phyloP scores from a whole-genome alignment of 805 yeast species.

The Starmerella geochares region DNA sequence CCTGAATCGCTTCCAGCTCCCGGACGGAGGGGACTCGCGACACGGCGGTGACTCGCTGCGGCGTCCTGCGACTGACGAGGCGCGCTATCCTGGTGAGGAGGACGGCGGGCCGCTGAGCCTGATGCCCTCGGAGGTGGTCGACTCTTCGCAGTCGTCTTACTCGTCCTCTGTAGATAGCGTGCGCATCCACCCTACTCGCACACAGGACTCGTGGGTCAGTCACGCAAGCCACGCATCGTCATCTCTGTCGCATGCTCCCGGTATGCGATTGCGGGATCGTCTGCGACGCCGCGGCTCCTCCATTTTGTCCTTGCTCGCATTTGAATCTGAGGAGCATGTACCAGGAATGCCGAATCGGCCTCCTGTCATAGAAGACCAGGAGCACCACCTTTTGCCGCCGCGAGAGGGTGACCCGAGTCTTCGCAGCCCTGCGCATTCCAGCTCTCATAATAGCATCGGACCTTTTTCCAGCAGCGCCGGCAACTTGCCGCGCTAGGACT shows the following conservation, averaged over 20 bases:
- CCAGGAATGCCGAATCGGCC: conserved; percentile 1
- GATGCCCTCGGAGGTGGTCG: background rate
- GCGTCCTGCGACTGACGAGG: background rate
- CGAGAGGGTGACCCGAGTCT: background rate
- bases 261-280: background rate
- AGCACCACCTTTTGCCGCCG: conserved; percentile 2
- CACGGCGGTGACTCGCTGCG: background rate
- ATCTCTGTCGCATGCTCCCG: background rate
- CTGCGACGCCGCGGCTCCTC: conserved; percentile 2
- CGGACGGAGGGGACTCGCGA: background rate
- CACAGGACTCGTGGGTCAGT: conserved; percentile 1
- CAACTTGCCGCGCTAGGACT: background rate
- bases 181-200: conserved; percentile 6
- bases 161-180: conserved; percentile 9
- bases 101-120: conserved; percentile 1
- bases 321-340: background rate
- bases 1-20: conserved; percentile 13
- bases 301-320: background rate
- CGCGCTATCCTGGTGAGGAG: background rate
- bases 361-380: background rate
- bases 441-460: background rate
- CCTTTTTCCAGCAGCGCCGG: background rate
- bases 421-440: background rate
- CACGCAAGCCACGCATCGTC: conserved; percentile 1
- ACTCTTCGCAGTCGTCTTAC: background rate